Evolutionary conservation across 768 basidiomycete genomes (phyloP).

Genomic region (Boletus rubropictus): DNA sequence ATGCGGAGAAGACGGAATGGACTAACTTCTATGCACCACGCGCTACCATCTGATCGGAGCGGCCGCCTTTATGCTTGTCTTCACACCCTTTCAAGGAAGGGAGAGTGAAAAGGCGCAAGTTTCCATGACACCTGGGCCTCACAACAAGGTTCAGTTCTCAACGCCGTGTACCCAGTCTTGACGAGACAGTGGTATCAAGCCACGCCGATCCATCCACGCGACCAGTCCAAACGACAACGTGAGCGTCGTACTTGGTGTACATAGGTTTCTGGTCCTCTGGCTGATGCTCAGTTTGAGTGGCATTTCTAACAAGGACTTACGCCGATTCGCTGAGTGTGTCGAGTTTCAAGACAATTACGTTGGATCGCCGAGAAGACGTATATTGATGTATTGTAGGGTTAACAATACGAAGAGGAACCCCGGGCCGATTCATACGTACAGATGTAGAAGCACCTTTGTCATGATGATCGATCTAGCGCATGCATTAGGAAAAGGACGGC

Average conservation of each 20-base stretch:
- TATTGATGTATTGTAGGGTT: not conserved
- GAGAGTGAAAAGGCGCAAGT: too few species aligned
- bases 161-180: too few species aligned
- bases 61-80: too few species aligned
- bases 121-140: too few species aligned
- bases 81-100: too few species aligned
- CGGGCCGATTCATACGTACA: not conserved
- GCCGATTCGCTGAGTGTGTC: not conserved
- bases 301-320: not conserved
- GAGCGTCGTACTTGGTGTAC: not conserved
- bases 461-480: not conserved
- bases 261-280: not conserved
- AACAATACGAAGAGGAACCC: not conserved
- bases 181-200: too few species aligned
- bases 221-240: too few species aligned
- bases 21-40: slow-evolving; percentile 14
- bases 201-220: too few species aligned
- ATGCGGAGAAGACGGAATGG: slow-evolving; percentile 10
- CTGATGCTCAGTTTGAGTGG: not conserved
- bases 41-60: not conserved
- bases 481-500: not conserved
- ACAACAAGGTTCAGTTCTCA: too few species aligned
- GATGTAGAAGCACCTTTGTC: not conserved
- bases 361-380: not conserved
- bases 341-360: not conserved